Base-by-base conservation (phyloP, 139 green algal genomes). In the Spirogloea muscicola region DNA sequence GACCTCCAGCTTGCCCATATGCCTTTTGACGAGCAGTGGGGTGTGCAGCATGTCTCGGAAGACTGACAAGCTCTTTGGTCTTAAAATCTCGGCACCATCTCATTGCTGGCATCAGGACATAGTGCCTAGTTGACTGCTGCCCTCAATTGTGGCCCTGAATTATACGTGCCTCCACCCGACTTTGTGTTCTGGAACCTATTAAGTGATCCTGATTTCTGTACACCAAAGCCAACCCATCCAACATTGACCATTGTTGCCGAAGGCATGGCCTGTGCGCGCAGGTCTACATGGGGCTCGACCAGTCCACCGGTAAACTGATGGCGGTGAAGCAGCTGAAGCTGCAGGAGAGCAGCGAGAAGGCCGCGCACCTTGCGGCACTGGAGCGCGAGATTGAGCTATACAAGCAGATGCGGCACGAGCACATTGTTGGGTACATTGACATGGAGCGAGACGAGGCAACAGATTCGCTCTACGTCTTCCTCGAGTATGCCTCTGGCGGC, bases 371-470 rank as follows among this genome's bases (percentile, higher is more conserved):
- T 16, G 76, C 46, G 13, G 40, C 34, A 0, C 36, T 80, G 25
- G 42, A 78, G 72, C 74, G 87, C 67, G 88, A 92, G 72, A 86
- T 91, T 34, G 67, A 79, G n/a, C 51, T 91, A 60, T 90, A 91
- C 86, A 87, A 88, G 77, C 78, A 82, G 43, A 83, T 92, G 33
- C 62, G 67, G 13, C 84, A 92, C 82, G 44, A 68, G 21, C 86
- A 91, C 68, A 87, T 93, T 41, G 88, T 93, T 33, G 83, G 81
- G 33, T 93, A 89, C 86, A 88, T 91, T 2, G 86, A 86, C 34
- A 72, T 61, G 61, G 46, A 81, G 77, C 34, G 37, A 9, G 77
- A 80, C 36, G 49, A 80, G 21, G 41, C 49, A n/a, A 64, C 55
- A 29, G 43, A 37, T 38, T 58, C 18, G 29, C 52, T 84, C 59